Base-by-base conservation (phyloP, 345 rosid species). In the Heritiera littoralis region DNA sequence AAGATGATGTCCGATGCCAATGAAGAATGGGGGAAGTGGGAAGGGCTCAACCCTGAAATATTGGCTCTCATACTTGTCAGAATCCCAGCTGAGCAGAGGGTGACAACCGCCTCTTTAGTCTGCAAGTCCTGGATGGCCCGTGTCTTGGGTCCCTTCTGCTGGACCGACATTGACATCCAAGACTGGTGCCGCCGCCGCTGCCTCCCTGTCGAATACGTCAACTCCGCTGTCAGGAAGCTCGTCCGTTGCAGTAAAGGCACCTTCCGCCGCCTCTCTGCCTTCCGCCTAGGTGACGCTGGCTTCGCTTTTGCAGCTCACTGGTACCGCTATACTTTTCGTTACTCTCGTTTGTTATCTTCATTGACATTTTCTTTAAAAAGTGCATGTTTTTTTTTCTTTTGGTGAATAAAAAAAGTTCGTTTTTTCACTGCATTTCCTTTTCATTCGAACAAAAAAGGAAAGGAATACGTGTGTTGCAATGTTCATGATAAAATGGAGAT, bases 151-250 rank as follows among this genome's bases (percentile, higher is more conserved):
- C 76, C 49, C 2, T 72, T 46, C 46, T 72, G 61, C 30, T 52
- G 76, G 76, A 10, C 28, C 63, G 46, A 72, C 28, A 72, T 52
- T 52, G 76, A 72, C 61, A 30, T 72, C 61, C 59, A 51, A 32
- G 38, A 54, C 0, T 72, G 76, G 14, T 52, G 46, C 46, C 76
- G 76, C 23, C 28, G 5, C 63, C 41, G 7, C 20, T 2, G 6
- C 46, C 59, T 51, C 41, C 9, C 45, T 2, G 20, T 15, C 46
- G 11, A 49, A 18, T 17, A 51, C 6, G 76, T 72, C 40, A 18
- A 72, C 15, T 72, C 76, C 28, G 61, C 76, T n/a, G 46, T 72
- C 58, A 51, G 76, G n/a, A n/a, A 35, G 43, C 46, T 72, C 76
- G 61, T 72, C 28, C 76, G 46, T 32, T 15, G 4, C 23, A 46